Percentiles rank a stretch among this genome's conserved stretches.
These are phyloP conservation scores for Xerocomellus chrysenteron DNA, from an alignment of 768 basidiomycete species.

Conservation along the genomic window DNA sequence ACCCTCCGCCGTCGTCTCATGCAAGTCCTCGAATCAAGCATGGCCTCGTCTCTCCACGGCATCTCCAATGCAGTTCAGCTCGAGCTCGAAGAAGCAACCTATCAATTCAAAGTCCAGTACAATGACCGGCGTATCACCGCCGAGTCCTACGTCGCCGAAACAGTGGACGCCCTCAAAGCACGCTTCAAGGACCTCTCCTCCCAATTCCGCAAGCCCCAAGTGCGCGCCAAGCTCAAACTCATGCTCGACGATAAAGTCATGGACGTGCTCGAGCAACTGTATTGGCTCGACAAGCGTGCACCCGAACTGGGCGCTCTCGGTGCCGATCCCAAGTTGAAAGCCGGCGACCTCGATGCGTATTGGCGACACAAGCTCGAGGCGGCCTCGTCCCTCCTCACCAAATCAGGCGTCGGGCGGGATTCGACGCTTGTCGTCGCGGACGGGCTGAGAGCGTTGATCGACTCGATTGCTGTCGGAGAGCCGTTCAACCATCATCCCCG, in stretches of 20 bases:
- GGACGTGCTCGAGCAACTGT: constrained; percentile 95
- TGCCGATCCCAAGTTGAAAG: constrained; percentile 64
- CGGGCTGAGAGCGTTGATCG: constrained; percentile 84
- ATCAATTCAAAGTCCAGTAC: constrained; percentile 99
- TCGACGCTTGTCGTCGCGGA: constrained; percentile 94
- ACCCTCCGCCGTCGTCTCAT: constrained; percentile 88
- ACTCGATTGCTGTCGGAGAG: constrained; percentile 83
- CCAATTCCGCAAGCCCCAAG: constrained; percentile 85
- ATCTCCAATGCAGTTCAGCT: constrained; percentile 97
- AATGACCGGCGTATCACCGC: constrained; percentile 94
- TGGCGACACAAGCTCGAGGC: constrained; percentile 98
- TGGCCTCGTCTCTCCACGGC: constrained; percentile 93
- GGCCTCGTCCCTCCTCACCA: constrained; percentile 88
- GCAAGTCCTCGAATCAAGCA: constrained; percentile 97
- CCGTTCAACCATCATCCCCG: constrained; percentile 91
- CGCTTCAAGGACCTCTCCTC: constrained; percentile 83
- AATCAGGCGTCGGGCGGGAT: constrained; percentile 93
- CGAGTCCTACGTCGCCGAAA: constrained; percentile 97
- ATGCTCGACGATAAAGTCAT: constrained; percentile 97
- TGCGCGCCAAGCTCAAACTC: constrained; percentile 82
- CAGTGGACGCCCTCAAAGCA: constrained; percentile 88
- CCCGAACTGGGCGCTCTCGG: constrained; percentile 71
- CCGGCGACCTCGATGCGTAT: constrained; percentile 80
- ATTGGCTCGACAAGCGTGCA: constrained; percentile 91
- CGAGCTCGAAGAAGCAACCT: constrained; percentile 94